Evolutionary conservation across 495 filamentous ascomycete species (phyloP).

Genomic region (Penicillium manginii): DNA sequence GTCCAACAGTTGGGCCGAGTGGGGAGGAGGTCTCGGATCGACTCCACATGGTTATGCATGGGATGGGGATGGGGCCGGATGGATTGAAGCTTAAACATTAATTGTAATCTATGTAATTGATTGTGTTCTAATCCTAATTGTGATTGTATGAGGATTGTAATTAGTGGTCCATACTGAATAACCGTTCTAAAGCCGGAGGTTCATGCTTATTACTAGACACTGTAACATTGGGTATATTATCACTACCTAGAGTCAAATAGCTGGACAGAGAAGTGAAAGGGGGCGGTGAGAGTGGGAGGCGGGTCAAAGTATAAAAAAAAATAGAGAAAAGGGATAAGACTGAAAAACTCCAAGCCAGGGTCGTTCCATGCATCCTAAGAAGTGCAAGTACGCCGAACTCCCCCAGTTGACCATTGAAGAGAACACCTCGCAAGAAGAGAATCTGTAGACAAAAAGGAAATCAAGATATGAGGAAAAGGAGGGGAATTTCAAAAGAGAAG

Average conservation of each 20-base stretch:
- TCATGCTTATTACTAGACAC: neutral
- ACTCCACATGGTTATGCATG: neutral
- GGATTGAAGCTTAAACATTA: neutral
- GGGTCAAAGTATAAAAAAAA: constrained; percentile 3
- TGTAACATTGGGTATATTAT: constrained; percentile 29
- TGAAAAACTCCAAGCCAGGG: constrained; percentile 19
- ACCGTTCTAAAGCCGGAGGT: too few relatives aligned
- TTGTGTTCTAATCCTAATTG: neutral
- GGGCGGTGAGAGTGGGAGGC: neutral
- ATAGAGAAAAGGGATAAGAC: constrained; percentile 7
- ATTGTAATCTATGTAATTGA: neutral
- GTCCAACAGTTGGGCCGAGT: constrained; percentile 10
- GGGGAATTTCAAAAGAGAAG: neutral
- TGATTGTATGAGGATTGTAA: too few relatives aligned
- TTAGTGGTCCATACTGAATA: too few relatives aligned
- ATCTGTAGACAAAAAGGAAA: neutral
- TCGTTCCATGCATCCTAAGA: constrained; percentile 26
- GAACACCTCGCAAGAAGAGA: constrained; percentile 10
- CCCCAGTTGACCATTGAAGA: constrained; percentile 17
- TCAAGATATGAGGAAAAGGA: constrained; percentile 2
- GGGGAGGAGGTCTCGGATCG: neutral
- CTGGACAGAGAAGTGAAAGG: constrained; percentile 18
- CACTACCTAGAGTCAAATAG: constrained; percentile 22
- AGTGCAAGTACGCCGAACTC: constrained; percentile 22
- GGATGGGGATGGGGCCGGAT: neutral